Conservation (phyloP, 176 grass and related monocot species). For the Triticum dicoccoides region DNA sequence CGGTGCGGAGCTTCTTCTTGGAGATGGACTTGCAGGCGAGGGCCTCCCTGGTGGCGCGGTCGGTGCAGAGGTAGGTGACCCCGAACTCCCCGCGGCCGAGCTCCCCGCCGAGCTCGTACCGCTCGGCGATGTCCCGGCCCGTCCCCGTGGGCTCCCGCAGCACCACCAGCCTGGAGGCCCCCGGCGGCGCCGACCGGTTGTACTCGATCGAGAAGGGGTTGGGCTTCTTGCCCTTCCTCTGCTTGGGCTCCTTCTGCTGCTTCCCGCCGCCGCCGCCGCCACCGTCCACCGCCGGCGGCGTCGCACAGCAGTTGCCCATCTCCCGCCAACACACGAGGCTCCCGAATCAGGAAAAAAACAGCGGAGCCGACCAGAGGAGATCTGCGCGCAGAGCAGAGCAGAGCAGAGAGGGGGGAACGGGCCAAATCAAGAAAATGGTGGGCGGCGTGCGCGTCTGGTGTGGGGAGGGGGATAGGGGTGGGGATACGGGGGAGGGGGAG, state of each 20-base stretch:
- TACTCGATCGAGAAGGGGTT: slow-evolving; percentile 87
- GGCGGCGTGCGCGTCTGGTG: slow-evolving; percentile 33
- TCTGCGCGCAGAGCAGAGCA: background rate
- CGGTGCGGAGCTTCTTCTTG: slow-evolving; percentile 88
- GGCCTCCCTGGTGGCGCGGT: slow-evolving; percentile 31
- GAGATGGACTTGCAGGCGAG: slow-evolving; percentile 90
- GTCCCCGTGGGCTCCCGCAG: slow-evolving; percentile 52
- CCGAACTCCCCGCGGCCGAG: slow-evolving; percentile 89
- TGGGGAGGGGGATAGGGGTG: background rate
- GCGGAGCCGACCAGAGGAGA: slow-evolving; percentile 2
- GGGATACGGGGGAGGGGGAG: background rate
- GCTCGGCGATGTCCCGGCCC: slow-evolving; percentile 56
- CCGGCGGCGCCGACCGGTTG: slow-evolving; percentile 46
- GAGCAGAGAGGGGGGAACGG: background rate
- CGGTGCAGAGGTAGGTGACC: slow-evolving; percentile 91
- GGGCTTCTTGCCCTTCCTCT: slow-evolving; percentile 72
- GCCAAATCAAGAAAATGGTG: slow-evolving; percentile 26
- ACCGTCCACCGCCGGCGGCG: background rate
- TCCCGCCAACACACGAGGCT: background rate
- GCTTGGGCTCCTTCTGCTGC: slow-evolving; percentile 40
- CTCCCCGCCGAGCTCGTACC: slow-evolving; percentile 78
- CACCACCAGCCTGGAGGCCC: slow-evolving; percentile 33
- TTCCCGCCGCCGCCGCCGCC: background rate
- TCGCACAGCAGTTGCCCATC: slow-evolving; percentile 89
- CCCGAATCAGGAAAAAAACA: slow-evolving; percentile 25